These are phyloP conservation scores for Dendrostoma leiphaemia DNA, from an alignment of 2,329 filamentous ascomycete genomes.

Conservation along the genomic window DNA sequence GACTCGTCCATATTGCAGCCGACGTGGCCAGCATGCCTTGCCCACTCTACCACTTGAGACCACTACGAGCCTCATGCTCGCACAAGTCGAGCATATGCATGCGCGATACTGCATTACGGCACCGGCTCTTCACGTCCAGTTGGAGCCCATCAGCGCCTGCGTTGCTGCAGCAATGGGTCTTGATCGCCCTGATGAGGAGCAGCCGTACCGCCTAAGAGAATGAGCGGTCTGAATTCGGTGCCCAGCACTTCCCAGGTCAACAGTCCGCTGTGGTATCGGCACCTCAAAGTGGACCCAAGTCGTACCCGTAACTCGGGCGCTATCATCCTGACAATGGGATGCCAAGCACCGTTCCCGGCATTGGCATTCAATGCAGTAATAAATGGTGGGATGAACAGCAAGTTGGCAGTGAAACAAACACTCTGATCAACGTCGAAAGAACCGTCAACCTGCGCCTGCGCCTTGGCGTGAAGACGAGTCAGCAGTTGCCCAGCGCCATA, in stretches of 20 bases:
- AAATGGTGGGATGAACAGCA: background rate
- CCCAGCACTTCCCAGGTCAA: background rate
- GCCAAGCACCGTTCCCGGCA: background rate
- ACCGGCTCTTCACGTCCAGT: background rate
- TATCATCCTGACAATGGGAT: background rate
- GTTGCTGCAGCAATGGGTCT: background rate
- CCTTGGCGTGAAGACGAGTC: too few relatives aligned
- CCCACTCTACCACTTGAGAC: too few relatives aligned
- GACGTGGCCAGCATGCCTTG: too few relatives aligned
- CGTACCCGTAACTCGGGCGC: background rate
- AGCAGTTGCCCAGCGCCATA: too few relatives aligned
- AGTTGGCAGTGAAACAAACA: background rate
- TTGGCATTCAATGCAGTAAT: background rate
- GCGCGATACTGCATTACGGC: background rate
- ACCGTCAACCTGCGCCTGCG: too few relatives aligned
- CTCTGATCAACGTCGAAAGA: background rate
- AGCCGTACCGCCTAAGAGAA: background rate
- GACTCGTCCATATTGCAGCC: background rate
- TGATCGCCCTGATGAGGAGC: background rate
- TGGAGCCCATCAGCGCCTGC: background rate
- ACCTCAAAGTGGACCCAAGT: background rate
- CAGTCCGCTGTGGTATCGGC: background rate
- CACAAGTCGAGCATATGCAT: background rate
- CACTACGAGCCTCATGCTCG: background rate
- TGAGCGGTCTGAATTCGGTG: background rate